phyloP scores from a whole-genome alignment of 192 early-diverging fungal species.

The Podila epigama region DNA sequence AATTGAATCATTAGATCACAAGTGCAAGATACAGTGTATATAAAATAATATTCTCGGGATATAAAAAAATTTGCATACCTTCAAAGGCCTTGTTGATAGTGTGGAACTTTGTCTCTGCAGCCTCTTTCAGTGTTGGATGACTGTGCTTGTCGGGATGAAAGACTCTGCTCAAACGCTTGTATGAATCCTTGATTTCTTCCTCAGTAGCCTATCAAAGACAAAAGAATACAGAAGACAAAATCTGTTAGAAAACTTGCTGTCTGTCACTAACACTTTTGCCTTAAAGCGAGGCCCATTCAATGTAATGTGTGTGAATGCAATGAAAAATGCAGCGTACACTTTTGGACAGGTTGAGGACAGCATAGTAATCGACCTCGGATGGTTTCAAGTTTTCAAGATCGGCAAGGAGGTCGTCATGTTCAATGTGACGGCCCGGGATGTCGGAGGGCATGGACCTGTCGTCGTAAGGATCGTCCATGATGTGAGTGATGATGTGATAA shows the following conservation, averaged over 20 bases:
- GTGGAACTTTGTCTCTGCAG: constrained; percentile 80
- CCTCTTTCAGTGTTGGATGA: constrained; percentile 61
- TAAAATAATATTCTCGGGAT: neutral
- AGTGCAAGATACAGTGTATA: neutral
- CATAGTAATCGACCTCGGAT: constrained; percentile 65
- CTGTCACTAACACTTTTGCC: neutral
- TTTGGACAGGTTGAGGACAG: constrained; percentile 71
- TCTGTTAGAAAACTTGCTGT: neutral
- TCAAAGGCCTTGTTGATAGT: constrained; percentile 82
- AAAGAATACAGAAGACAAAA: neutral
- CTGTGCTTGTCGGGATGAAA: constrained; percentile 86
- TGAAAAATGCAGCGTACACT: constrained; percentile 40
- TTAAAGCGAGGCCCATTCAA: neutral
- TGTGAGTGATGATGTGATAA: neutral
- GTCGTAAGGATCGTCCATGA: constrained; percentile 47
- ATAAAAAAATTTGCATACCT: constrained; percentile 52
- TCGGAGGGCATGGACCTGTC: constrained; percentile 49
- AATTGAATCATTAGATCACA: too few relatives aligned
- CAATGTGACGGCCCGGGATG: constrained; percentile 1
- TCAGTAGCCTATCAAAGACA: constrained; percentile 56
- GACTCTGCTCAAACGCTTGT: constrained; percentile 72
- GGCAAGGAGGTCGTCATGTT: constrained; percentile 22
- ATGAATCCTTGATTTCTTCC: constrained; percentile 77
- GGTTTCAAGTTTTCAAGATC: constrained; percentile 53
- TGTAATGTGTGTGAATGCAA: neutral